Conservation (phyloP, 169 alveolate species). For the Cryptosporidium tyzzeri region DNA sequence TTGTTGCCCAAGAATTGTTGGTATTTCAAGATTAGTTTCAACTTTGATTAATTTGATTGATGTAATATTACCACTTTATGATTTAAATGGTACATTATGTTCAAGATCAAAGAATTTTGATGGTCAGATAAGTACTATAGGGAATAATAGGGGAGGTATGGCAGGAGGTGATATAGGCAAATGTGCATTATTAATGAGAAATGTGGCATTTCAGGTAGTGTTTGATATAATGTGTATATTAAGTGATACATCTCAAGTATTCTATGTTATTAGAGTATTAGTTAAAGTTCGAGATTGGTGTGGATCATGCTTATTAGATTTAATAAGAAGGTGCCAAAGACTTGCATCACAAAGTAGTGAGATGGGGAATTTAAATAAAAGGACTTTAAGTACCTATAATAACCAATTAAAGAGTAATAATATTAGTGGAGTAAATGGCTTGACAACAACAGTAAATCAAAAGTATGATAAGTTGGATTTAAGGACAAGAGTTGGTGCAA, state of each 20-base stretch:
- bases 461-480: background rate
- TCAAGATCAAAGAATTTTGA: conserved; percentile 31
- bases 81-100: conserved; percentile 56
- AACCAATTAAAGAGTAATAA: background rate
- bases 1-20: conserved; percentile 61
- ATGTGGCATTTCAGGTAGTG: conserved; percentile 49
- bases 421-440: background rate
- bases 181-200: conserved; percentile 55
- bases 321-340: conserved; percentile 69
- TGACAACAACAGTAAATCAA: background rate
- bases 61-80: conserved; percentile 53
- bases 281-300: conserved; percentile 75
- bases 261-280: conserved; percentile 61
- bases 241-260: conserved; percentile 73
- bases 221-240: conserved; percentile 69
- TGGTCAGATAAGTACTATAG: background rate
- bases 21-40: conserved; percentile 48
- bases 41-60: conserved; percentile 38
- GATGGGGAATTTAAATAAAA: background rate
- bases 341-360: conserved; percentile 28
- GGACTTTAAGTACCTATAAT: background rate
- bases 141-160: background rate
- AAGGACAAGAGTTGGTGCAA: background rate
- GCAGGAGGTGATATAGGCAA: conserved; percentile 8
- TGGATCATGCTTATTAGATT: conserved; percentile 71